Evolutionary conservation across 257 asterid genomes (phyloP).

Genomic region (Misopates orontium): DNA sequence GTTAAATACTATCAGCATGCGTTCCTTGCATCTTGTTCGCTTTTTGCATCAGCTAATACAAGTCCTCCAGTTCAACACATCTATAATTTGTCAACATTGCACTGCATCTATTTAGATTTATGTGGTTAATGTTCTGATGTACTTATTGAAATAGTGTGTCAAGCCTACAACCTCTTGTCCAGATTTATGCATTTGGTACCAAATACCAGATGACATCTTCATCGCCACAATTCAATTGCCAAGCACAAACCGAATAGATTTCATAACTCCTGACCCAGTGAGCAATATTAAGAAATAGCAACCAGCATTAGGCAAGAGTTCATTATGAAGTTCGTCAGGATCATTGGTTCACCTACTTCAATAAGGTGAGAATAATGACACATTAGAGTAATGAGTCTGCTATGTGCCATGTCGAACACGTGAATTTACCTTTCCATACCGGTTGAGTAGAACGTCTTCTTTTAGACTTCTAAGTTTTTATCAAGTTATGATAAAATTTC

Average conservation of each 20-base stretch:
- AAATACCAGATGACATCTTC: slow-evolving; percentile 25
- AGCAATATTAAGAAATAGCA: no score
- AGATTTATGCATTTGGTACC: slow-evolving; percentile 15
- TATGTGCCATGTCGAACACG: no score
- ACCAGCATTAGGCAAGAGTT: not conserved
- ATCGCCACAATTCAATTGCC: slow-evolving; percentile 10
- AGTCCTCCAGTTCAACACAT: slow-evolving; percentile 13
- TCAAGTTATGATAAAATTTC: no score
- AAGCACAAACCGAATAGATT: slow-evolving; percentile 13
- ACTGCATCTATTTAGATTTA: slow-evolving; percentile 1
- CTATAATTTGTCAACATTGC: slow-evolving; percentile 24
- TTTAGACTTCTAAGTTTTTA: no score
- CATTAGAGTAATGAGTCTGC: not conserved
- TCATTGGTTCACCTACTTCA: not conserved
- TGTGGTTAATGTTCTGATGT: slow-evolving; percentile 8
- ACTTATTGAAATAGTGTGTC: not conserved
- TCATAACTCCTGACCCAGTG: slow-evolving; percentile 12
- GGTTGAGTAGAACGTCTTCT: no score
- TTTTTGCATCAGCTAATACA: slow-evolving; percentile 6
- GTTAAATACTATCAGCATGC: slow-evolving; percentile 10
- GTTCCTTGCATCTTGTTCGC: slow-evolving; percentile 8
- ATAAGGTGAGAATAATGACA: not conserved
- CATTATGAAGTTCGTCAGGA: not conserved
- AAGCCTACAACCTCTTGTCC: slow-evolving; percentile 18
- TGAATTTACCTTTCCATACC: no score